Percentiles rank a stretch among this genome's conserved stretches.
These are phyloP conservation scores for Aspergillus novofumigatus DNA, from an alignment of 2,329 filamentous ascomycete genomes.

Conservation along the genomic window DNA sequence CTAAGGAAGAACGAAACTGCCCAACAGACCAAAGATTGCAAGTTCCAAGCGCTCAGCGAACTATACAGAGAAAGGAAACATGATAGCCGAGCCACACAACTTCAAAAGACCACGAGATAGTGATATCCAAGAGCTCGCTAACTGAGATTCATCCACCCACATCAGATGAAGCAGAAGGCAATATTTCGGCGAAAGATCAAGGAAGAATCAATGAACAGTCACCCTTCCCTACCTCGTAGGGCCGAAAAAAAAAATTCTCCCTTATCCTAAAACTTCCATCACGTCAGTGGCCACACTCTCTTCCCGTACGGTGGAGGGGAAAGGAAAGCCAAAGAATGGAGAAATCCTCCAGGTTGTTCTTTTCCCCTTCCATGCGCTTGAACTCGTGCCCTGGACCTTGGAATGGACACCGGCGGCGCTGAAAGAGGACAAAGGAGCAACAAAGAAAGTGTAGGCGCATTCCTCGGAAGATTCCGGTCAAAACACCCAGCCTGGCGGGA, in stretches of 20 bases:
- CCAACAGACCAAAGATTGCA: background rate
- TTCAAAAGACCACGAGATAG: background rate
- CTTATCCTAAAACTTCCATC: background rate
- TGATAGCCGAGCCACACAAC: background rate
- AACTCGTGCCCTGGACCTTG: background rate
- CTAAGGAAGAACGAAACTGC: background rate
- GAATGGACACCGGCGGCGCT: background rate
- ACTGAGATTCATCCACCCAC: background rate
- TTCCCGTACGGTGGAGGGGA: background rate
- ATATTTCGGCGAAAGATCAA: too few relatives aligned
- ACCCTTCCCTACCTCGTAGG: background rate
- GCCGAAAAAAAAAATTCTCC: background rate
- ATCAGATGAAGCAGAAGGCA: background rate
- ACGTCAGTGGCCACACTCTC: background rate
- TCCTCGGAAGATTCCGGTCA: constrained; percentile 14
- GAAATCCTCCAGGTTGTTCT: background rate
- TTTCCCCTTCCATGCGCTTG: background rate
- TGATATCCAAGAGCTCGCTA: background rate
- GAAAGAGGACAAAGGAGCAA: constrained; percentile 1
- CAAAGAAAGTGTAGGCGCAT: constrained; percentile 16
- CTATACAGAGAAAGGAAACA: background rate
- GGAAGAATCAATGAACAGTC: background rate
- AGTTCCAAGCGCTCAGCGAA: background rate
- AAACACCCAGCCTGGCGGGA: background rate
- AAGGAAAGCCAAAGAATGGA: background rate